Evolutionary conservation across 768 basidiomycete genomes (phyloP).

Genomic region (Hygrocybe punicea): DNA sequence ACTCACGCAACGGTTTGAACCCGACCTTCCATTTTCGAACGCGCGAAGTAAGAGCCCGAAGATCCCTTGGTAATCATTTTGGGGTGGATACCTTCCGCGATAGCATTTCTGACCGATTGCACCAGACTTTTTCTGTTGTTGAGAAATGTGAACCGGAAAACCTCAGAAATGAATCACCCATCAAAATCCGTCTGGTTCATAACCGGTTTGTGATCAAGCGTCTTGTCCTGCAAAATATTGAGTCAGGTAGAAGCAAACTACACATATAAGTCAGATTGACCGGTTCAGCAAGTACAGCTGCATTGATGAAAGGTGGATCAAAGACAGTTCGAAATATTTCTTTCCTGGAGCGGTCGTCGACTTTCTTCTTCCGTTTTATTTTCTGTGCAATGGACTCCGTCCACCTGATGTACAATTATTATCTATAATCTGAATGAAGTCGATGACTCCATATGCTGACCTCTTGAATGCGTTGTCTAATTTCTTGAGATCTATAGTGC

Average conservation of each 20-base stretch:
- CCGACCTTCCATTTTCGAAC: slow-evolving; percentile 69
- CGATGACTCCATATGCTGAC: slow-evolving; percentile 31
- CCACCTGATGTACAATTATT: slow-evolving; percentile 50
- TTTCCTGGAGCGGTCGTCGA: slow-evolving; percentile 58
- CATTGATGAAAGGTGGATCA: slow-evolving; percentile 53
- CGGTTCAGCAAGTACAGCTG: slow-evolving; percentile 31
- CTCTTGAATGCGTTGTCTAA: slow-evolving; percentile 82
- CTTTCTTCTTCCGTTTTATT: slow-evolving; percentile 73
- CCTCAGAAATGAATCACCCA: slow-evolving; percentile 43
- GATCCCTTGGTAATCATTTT: slow-evolving; percentile 90
- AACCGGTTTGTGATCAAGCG: slow-evolving; percentile 73
- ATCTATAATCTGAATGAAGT: not conserved
- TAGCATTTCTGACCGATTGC: slow-evolving; percentile 63
- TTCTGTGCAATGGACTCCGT: slow-evolving; percentile 84
- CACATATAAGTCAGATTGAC: slow-evolving; percentile 30
- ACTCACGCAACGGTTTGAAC: slow-evolving; percentile 80
- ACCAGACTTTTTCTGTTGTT: slow-evolving; percentile 45
- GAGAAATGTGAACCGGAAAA: not conserved
- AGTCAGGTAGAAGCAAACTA: slow-evolving; percentile 7
- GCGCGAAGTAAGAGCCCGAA: slow-evolving; percentile 89
- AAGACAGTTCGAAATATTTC: slow-evolving; percentile 81
- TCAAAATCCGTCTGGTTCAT: slow-evolving; percentile 75
- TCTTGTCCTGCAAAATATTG: slow-evolving; percentile 53
- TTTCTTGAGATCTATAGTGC: slow-evolving; percentile 74
- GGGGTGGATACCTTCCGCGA: slow-evolving; percentile 76